These are phyloP conservation scores for Pseudotulostoma volvatum DNA, from an alignment of 495 filamentous ascomycete species.

Conservation along the genomic window DNA sequence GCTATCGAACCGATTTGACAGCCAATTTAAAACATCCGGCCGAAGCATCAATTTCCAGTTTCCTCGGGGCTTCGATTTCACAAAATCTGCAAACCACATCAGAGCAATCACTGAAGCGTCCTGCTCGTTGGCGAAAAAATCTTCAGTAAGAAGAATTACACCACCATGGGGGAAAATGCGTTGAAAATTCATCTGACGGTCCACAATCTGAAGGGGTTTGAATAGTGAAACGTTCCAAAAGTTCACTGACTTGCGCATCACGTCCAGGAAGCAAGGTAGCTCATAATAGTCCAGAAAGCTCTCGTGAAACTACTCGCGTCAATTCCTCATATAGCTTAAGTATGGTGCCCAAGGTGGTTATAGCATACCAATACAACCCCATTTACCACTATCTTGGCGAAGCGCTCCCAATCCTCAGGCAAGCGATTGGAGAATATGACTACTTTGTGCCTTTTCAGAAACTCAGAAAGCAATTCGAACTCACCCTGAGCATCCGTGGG, in stretches of 20 bases:
- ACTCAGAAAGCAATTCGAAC: slow-evolving; percentile 11
- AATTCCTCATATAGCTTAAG: neutral
- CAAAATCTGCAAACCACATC: slow-evolving; percentile 34
- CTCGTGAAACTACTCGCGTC: slow-evolving; percentile 21
- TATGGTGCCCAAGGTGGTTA: neutral
- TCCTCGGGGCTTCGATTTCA: slow-evolving; percentile 10
- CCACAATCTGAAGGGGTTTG: slow-evolving; percentile 11
- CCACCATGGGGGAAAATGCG: slow-evolving; percentile 42
- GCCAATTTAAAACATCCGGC: slow-evolving; percentile 24
- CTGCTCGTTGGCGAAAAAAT: slow-evolving; percentile 38
- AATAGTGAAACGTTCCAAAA: slow-evolving; percentile 25
- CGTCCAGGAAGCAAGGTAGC: slow-evolving; percentile 14
- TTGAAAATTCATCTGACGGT: slow-evolving; percentile 14
- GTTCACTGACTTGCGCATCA: slow-evolving; percentile 11
- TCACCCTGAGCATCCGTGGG: slow-evolving; percentile 15
- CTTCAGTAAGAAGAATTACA: slow-evolving; percentile 47
- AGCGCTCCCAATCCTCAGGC: slow-evolving; percentile 24
- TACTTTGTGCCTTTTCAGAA: slow-evolving; percentile 14
- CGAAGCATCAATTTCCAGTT: slow-evolving; percentile 26
- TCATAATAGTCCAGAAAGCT: slow-evolving; percentile 15
- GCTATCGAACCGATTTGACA: slow-evolving; percentile 10
- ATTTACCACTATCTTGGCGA: slow-evolving; percentile 14
- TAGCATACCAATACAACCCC: slow-evolving; percentile 29
- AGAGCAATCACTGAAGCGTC: slow-evolving; percentile 34
- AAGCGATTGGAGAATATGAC: slow-evolving; percentile 18